Evolutionary conservation across 306 rosid species (phyloP), one percentile per base, ranked within the genome.

Genomic region (Quercus gilva): DNA sequence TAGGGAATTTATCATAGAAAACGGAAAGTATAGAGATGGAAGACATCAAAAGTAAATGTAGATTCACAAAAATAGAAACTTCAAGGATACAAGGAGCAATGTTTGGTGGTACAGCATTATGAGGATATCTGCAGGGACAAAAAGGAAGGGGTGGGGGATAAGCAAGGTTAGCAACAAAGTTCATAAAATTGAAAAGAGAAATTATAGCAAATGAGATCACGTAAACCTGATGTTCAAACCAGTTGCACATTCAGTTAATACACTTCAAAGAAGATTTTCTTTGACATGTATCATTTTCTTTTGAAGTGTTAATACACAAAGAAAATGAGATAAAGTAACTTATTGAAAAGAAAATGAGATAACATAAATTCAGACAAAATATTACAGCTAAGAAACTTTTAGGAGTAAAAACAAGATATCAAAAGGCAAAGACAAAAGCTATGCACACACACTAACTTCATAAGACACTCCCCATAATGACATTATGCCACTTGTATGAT

Each of bases 31-130:
- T 19, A 33, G 52, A 28, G 41, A 55, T 8, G 45, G 49, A 26
- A 29, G 52, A 7, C 37, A 31, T 18, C 45, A n/a, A 23, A 28
- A 52, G 11, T 55, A 69, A 61, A 52, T 43, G 20, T 37, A 28
- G 33, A 70, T 55, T 12, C 56, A 75, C 4, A 79, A 84, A 69
- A 73, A 60, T 52, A 19, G 18, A 68, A 86, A 69, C 53, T 31
- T 56, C 29, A 91, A 92, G 97, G 99, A 95, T 95, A 95, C 98
- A 81, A 71, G 97, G 92, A 82, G 93, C 97, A 75, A 95, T 78
- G 84, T 93, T 95, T 13, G 98, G 98, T 28, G 99, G 97, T 53
- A 84, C 84, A 28, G 87, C 93, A 77, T 88, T 90, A 69, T 79
- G 89, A 53, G 99, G 78, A 79, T 95, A 95, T 82, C 99, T 95